Conservation (phyloP, 208 protist species). For the Acanthamoeba sp. region DNA sequence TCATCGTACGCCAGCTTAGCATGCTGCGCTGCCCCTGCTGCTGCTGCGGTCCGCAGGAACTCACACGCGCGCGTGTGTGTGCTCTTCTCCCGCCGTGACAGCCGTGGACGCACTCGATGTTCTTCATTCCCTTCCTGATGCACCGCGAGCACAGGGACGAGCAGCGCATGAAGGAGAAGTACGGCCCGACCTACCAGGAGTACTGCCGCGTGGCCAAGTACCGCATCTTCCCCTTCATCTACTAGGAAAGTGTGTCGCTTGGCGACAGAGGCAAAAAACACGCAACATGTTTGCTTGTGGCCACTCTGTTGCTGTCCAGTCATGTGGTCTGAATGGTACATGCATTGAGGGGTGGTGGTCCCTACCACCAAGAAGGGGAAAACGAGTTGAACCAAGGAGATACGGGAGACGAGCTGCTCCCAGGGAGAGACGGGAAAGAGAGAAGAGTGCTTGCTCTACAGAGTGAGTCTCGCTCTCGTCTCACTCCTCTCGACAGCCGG, state of each 20-base stretch:
- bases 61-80: not conserved
- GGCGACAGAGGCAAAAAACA: too few species aligned
- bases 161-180: constrained; percentile 38
- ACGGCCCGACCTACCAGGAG: constrained; percentile 32
- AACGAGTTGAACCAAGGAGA: too few species aligned
- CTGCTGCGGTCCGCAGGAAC: not conserved
- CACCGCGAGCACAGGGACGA: constrained; percentile 46
- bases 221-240: constrained; percentile 47
- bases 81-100: not conserved
- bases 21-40: not conserved
- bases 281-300: too few species aligned
- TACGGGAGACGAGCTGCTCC: too few species aligned
- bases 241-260: not conserved
- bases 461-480: not conserved
- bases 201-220: constrained; percentile 50
- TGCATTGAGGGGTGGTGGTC: too few species aligned
- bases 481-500: not conserved
- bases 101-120: constrained; percentile 55
- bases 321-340: too few species aligned
- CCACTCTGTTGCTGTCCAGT: too few species aligned
- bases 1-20: not conserved
- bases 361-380: too few species aligned
- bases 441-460: not conserved
- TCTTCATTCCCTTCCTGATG: constrained; percentile 64
- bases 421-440: too few species aligned